A percentile compares a stretch with the other conserved stretches of the same genome.
These are phyloP conservation scores for Geotrichum australiense DNA, from an alignment of 1,139 yeast species.

Conservation along the genomic window DNA sequence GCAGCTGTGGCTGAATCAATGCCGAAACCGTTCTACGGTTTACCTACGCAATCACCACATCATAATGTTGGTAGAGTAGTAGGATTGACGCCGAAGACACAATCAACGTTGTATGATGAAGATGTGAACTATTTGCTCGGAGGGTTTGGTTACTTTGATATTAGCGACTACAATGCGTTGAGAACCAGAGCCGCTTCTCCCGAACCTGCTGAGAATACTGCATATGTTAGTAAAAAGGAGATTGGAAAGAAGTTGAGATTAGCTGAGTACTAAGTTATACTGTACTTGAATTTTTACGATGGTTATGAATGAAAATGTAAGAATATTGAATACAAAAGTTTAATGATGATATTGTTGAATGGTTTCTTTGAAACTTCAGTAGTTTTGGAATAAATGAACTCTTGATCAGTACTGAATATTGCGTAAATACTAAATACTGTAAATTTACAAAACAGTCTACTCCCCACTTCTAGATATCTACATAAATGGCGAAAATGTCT, in stretches of 20 bases:
- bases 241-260: slow-evolving; percentile 67
- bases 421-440: too few species aligned
- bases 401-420: too few species aligned
- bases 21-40: not conserved
- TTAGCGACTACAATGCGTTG: slow-evolving; percentile 56
- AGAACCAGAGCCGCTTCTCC: slow-evolving; percentile 65
- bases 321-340: too few species aligned
- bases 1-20: slow-evolving; percentile 8
- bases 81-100: slow-evolving; percentile 23
- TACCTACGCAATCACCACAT: not conserved
- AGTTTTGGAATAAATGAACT: too few species aligned
- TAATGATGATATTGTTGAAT: too few species aligned
- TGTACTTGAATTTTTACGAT: not conserved
- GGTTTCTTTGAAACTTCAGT: too few species aligned
- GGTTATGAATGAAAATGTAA: not conserved
- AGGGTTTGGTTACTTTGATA: slow-evolving; percentile 72
- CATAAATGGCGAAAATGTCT: too few species aligned
- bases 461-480: too few species aligned
- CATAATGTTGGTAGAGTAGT: slow-evolving; percentile 20
- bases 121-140: slow-evolving; percentile 51
- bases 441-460: too few species aligned
- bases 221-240: slow-evolving; percentile 37
- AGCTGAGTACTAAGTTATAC: slow-evolving; percentile 51
- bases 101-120: slow-evolving; percentile 24
- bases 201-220: slow-evolving; percentile 39